Base-by-base conservation (phyloP, 2,329 filamentous ascomycete species). In the Lasiodiplodia sp. region DNA sequence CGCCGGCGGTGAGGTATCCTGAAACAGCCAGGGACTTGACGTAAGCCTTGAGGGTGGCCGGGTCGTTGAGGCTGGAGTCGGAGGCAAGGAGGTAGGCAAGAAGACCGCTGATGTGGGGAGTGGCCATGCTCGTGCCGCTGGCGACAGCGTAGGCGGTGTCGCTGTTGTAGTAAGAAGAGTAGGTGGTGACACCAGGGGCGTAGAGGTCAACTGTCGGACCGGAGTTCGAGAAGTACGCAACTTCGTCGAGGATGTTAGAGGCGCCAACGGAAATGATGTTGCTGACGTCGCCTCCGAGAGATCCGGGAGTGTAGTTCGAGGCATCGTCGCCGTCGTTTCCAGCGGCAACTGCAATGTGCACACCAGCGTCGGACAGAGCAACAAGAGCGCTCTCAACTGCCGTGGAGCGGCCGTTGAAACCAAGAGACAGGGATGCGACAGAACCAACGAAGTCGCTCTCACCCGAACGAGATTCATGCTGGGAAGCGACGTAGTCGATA, bases 31-130 rank as follows among this genome's bases (percentile, higher is more conserved):
- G 37, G 8, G 34, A 55, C 28, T 34, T 52, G 49, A 68, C 47
- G 38, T 49, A 31, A 8, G 56, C 34, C 57, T 68, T 68, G 21
- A 68, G 47, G 6, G 66, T 49, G 25, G 66, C 66, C 28, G 66
- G 66, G 49, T 55, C 52, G 18, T 66, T 66, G 25, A 85, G 75
- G 2, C 73, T 68, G 51, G 34, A 10, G 38, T 68, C 52, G 74
- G 4, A 72, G 70, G 0, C 70, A 68, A 91, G 88, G 55, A 91
- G 81, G 78, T 91, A 91, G 49, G 89, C 89, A n/a, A 87, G 87
- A 10, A 91, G 83, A 66, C 90, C 90, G 47, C 87, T 85, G 58
- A 91, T 83, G 75, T 91, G 89, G 7, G 89, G 90, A 23, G 85
- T 86, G 51, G 89, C 88, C 87, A 89, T 89, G 64, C 83, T 86